Conservation (phyloP, 441 rosid species). For the Geranium incanum region DNA sequence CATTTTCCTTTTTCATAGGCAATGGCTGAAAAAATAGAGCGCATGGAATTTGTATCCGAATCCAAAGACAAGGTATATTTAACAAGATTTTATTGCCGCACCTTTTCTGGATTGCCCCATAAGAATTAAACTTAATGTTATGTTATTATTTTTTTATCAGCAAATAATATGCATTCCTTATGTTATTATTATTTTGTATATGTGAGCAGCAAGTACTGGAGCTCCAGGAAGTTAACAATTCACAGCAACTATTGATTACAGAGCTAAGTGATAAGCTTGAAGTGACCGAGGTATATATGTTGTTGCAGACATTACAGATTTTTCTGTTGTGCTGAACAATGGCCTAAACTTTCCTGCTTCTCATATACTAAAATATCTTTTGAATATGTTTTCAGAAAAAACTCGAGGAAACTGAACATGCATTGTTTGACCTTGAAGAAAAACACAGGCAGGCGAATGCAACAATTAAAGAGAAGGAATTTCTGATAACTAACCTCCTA, state of each 20-base stretch:
- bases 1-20: constrained; percentile 40
- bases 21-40: constrained; percentile 95
- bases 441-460: constrained; percentile 84
- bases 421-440: constrained; percentile 77
- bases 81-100: not conserved
- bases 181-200: not conserved
- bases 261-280: constrained; percentile 23
- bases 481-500: constrained; percentile 74
- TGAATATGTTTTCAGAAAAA: constrained; percentile 46
- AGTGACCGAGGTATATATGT: constrained; percentile 20
- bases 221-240: constrained; percentile 22
- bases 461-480: constrained; percentile 85
- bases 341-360: not conserved
- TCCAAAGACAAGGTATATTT: constrained; percentile 69
- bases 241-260: constrained; percentile 23
- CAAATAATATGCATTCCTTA: not conserved
- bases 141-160: not conserved
- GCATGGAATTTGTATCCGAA: constrained; percentile 72
- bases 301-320: not conserved
- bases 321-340: not conserved
- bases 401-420: constrained; percentile 69
- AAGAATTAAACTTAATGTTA: not conserved
- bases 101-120: not conserved
- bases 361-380: not conserved
- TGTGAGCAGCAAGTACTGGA: constrained; percentile 23